Conservation (phyloP, 164 flowering plant species). For the Macadamia tetraphylla region DNA sequence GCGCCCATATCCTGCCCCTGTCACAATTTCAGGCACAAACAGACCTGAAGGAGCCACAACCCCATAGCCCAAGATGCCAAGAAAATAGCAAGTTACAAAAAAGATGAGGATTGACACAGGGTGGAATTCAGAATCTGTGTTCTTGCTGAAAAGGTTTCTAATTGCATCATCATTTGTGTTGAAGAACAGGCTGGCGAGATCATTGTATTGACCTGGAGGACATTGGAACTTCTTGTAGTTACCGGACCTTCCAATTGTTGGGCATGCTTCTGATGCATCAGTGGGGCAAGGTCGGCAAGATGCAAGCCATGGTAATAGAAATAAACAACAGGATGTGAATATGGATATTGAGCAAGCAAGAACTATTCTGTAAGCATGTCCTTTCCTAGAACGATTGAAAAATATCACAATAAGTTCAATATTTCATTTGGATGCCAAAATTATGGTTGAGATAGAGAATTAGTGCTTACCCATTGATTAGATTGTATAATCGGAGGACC, state of each 20-base stretch:
- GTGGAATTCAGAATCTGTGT: conserved; percentile 66
- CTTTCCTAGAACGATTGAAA: conserved; percentile 48
- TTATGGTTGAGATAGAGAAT: not conserved
- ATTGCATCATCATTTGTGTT: conserved; percentile 94
- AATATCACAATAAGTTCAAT: conserved; percentile 11
- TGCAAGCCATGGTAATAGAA: conserved; percentile 88
- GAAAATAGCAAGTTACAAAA: conserved; percentile 58
- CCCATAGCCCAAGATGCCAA: conserved; percentile 77
- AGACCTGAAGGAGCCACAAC: conserved; percentile 79
- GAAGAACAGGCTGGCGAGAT: conserved; percentile 90
- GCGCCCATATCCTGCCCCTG: conserved; percentile 93
- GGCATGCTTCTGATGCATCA: conserved; percentile 66
- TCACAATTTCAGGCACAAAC: conserved; percentile 78
- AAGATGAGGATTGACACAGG: conserved; percentile 51
- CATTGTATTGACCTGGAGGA: conserved; percentile 76
- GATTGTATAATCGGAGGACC: conserved; percentile 59
- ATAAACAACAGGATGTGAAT: conserved; percentile 74
- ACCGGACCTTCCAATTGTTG: conserved; percentile 88
- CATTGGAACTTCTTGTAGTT: conserved; percentile 94
- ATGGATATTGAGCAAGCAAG: conserved; percentile 71
- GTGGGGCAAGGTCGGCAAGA: conserved; percentile 71
- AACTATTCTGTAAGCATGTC: conserved; percentile 45
- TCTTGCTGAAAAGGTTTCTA: conserved; percentile 69
- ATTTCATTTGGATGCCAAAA: not conserved
- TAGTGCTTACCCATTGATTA: conserved; percentile 58